A percentile compares a stretch with the other conserved stretches of the same genome.
These are phyloP conservation scores for Dorcoceras hygrometricum DNA, from an alignment of 257 asterid species.

Conservation along the genomic window DNA sequence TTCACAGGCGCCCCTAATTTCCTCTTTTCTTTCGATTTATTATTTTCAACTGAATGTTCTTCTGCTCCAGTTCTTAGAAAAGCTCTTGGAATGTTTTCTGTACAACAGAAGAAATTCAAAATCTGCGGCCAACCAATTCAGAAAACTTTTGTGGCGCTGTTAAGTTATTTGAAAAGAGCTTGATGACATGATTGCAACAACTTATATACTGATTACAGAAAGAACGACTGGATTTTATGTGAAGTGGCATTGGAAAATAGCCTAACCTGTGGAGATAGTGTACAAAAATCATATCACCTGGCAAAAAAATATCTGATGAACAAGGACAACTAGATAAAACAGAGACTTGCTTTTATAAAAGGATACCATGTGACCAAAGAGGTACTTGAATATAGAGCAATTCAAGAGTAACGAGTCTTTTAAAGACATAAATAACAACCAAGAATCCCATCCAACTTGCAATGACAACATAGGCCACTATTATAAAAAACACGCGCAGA, in stretches of 20 bases:
- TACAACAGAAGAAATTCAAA: conserved; percentile 14
- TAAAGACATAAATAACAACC: conserved; percentile 13
- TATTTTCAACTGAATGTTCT: conserved; percentile 30
- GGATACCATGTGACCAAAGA: conserved; percentile 10
- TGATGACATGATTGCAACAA: conserved; percentile 1
- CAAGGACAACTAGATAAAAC: background rate
- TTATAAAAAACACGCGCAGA: conserved; percentile 11
- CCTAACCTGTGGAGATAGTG: background rate
- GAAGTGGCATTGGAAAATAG: conserved; percentile 2
- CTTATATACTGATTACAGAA: conserved; percentile 19
- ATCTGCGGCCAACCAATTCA: background rate
- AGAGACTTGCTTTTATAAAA: background rate
- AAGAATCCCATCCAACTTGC: conserved; percentile 13
- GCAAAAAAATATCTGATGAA: background rate
- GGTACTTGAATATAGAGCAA: background rate
- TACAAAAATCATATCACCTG: conserved; percentile 7
- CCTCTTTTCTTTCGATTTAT: conserved; percentile 25
- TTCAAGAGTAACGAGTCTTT: conserved; percentile 2
- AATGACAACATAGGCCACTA: conserved; percentile 9
- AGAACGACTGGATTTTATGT: background rate
- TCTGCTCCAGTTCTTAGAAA: conserved; percentile 24
- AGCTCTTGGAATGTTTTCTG: conserved; percentile 28
- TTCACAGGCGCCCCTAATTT: conserved; percentile 12
- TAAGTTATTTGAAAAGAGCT: background rate
- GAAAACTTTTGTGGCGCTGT: background rate